Percentiles rank a stretch among this genome's conserved stretches.
Evolutionary conservation across 192 early-diverging fungal genomes (phyloP).

Genomic region (Ramicandelaber brevisporus): DNA sequence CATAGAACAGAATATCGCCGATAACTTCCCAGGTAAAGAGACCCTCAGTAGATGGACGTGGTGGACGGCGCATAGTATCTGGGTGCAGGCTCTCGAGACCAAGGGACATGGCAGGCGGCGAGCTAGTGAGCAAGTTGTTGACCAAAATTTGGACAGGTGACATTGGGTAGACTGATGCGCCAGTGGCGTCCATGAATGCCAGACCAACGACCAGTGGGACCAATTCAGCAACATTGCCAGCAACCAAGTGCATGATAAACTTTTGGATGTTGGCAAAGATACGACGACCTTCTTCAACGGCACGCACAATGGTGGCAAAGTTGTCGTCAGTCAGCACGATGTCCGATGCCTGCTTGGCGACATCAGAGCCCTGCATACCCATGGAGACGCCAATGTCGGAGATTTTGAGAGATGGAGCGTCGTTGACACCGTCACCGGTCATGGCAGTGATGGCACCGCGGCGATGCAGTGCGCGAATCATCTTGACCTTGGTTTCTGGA

Average conservation of each 20-base stretch:
- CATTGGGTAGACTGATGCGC: slow-evolving; percentile 43
- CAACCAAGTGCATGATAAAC: slow-evolving; percentile 41
- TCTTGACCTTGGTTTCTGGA: slow-evolving; percentile 94
- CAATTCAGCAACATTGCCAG: slow-evolving; percentile 53
- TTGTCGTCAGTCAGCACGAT: slow-evolving; percentile 69
- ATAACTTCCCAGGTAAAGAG: slow-evolving; percentile 37
- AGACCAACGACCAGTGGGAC: slow-evolving; percentile 43
- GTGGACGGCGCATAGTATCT: slow-evolving; percentile 46
- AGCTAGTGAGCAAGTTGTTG: slow-evolving; percentile 54
- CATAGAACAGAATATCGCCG: slow-evolving; percentile 41
- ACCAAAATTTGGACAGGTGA: slow-evolving; percentile 56
- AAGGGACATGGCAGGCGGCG: slow-evolving; percentile 54
- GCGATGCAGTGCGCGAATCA: slow-evolving; percentile 75
- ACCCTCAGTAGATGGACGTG: slow-evolving; percentile 26
- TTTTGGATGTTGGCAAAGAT: slow-evolving; percentile 55
- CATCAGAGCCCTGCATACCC: slow-evolving; percentile 37
- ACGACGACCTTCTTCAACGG: slow-evolving; percentile 52
- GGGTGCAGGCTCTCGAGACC: slow-evolving; percentile 35
- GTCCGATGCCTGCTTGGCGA: slow-evolving; percentile 57
- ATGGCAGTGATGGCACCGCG: slow-evolving; percentile 49
- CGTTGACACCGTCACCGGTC: slow-evolving; percentile 82
- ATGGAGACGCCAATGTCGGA: slow-evolving; percentile 60
- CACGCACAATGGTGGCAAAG: slow-evolving; percentile 55
- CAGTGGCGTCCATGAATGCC: slow-evolving; percentile 30
- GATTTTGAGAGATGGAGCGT: slow-evolving; percentile 49